A percentile compares a stretch with the other conserved stretches of the same genome.
These are phyloP conservation scores for Helichrysum umbraculigerum DNA, from an alignment of 129 eudicot species.

Conservation along the genomic window DNA sequence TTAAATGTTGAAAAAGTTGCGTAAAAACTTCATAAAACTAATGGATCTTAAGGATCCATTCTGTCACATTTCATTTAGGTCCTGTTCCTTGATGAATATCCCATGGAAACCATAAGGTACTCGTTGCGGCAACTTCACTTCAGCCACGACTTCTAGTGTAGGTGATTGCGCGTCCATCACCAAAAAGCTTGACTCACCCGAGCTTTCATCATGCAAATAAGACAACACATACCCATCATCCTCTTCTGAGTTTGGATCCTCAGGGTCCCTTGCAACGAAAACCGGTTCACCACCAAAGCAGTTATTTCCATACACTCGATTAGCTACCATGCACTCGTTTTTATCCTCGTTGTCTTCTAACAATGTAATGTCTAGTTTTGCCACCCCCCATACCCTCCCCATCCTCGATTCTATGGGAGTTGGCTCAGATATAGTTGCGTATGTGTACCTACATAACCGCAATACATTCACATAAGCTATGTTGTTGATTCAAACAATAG, in stretches of 20 bases:
- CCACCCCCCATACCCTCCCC: background rate
- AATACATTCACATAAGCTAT: background rate
- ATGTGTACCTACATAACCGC: background rate
- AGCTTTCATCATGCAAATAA: background rate
- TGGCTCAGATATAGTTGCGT: background rate
- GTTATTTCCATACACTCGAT: background rate
- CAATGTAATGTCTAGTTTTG: background rate
- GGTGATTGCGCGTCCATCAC: background rate
- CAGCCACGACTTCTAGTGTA: background rate
- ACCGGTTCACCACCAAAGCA: background rate
- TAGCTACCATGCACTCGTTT: background rate
- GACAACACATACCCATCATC: background rate
- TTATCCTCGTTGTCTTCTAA: background rate
- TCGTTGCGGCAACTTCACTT: background rate
- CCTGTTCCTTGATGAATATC: background rate
- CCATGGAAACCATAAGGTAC: constrained; percentile 1
- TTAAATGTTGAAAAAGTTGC: too few relatives aligned
- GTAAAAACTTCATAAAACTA: too few relatives aligned
- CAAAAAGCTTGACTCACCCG: background rate
- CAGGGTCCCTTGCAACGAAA: background rate
- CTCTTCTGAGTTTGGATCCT: background rate
- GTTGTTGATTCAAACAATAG: too few relatives aligned
- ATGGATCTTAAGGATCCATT: too few relatives aligned
- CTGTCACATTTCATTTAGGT: background rate
- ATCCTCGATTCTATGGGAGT: background rate